Evolutionary conservation across 1,284 basidiomycete species (phyloP), one percentile per base, ranked within the genome.

Genomic region (Ceratobasidium papillatum): DNA sequence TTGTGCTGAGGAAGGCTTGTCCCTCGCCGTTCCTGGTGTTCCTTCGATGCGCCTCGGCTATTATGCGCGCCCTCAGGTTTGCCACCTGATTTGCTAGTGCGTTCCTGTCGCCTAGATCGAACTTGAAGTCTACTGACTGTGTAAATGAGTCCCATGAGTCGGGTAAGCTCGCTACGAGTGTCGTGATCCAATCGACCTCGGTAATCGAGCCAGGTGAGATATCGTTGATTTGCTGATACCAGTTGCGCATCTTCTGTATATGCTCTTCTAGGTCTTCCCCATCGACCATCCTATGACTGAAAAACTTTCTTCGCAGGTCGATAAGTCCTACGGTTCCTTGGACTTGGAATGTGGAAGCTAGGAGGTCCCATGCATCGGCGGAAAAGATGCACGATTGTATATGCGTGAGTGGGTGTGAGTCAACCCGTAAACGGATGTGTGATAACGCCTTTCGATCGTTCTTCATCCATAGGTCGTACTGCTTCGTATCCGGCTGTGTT

Each of bases 111-210:
- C 4, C 17, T 9, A 36, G 5, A 12, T 34, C 30, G 27, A 59
- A 59, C 4, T 59, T 30, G 56, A 59, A 59, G 56, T 27, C 27
- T 9, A 59, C 30, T 11, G 56, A 59, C 22, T 59, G 56, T 4
- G 56, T 59, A 59, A 59, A 59, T 30, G 27, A n/a, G 27, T 59
- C 56, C n/a, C n/a, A n/a, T n/a, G n/a, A n/a, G n/a, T n/a, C n/a
- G n/a, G n/a, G n/a, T n/a, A n/a, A n/a, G n/a, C 56, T 59, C 9
- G 56, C 56, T 59, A 59, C 32, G 8, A 59, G 22, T 22, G 51
- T 54, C 7, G 51, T 54, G 8, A 54, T 54, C 14, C 51, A 54
- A 25, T 54, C 51, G 11, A 22, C 51, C 25, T 54, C 51, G 25
- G 8, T 54, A 25, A 14, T 19, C 9, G 25, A 11, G 9, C 11